Conservation (phyloP, 441 rosid genomes). For the Viola pubescens region DNA sequence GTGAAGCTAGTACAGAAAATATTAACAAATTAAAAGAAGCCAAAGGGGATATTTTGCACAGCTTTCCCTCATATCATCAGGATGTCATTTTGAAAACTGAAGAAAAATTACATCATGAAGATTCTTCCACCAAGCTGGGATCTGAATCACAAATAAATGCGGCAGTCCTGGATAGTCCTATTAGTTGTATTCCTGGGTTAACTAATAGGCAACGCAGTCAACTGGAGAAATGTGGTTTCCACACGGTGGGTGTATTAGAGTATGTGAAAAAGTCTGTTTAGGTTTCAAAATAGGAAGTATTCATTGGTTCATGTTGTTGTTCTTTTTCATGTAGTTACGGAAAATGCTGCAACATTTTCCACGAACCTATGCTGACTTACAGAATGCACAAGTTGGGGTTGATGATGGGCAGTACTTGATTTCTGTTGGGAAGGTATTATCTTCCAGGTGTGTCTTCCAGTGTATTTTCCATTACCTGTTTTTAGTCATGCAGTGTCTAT, state of each 20-base stretch:
- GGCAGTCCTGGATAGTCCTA: constrained; percentile 43
- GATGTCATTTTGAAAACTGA: constrained; percentile 29
- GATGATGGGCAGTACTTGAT: constrained; percentile 89
- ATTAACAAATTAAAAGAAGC: constrained; percentile 6
- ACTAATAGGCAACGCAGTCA: constrained; percentile 53
- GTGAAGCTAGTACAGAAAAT: constrained; percentile 12
- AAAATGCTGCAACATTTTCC: constrained; percentile 91
- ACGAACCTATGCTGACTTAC: constrained; percentile 86
- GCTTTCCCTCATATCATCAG: constrained; percentile 24
- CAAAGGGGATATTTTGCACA: constrained; percentile 24
- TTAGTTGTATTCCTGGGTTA: constrained; percentile 60
- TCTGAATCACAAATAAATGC: constrained; percentile 16
- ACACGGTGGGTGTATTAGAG: constrained; percentile 49
- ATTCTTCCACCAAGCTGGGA: constrained; percentile 15
- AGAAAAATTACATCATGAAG: constrained; percentile 27
- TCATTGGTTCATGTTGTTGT: constrained; percentile 15
- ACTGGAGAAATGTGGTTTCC: constrained; percentile 74
- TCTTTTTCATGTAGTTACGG: constrained; percentile 45
- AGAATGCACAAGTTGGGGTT: constrained; percentile 69
- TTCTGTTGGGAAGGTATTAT: constrained; percentile 64
- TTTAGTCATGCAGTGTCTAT: too few species aligned
- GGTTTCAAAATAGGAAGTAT: constrained; percentile 11
- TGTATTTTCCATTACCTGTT: too few species aligned
- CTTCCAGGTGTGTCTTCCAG: constrained; percentile 54
- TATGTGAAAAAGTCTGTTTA: constrained; percentile 8